Evolutionary conservation across 495 filamentous ascomycete genomes (phyloP).

Genomic region (Mycothermus thermophilus): DNA sequence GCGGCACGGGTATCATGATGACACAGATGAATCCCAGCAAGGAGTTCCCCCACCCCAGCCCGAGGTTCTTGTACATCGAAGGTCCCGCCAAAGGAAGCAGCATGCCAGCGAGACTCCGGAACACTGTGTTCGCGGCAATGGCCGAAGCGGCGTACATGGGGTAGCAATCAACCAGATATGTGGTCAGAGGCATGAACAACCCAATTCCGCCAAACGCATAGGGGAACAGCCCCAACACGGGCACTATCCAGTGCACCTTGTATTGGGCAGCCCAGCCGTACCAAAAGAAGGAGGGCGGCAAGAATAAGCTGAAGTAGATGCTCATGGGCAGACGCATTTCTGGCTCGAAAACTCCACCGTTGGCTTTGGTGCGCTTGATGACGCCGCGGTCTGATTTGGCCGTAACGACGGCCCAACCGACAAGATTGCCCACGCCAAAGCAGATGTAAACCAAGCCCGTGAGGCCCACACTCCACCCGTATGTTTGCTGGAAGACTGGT

Average conservation of each 20-base stretch:
- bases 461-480: slow-evolving; percentile 26
- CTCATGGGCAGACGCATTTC: slow-evolving; percentile 38
- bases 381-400: slow-evolving; percentile 28
- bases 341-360: slow-evolving; percentile 42
- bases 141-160: slow-evolving; percentile 45
- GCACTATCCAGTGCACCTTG: slow-evolving; percentile 31
- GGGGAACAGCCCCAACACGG: slow-evolving; percentile 37
- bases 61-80: slow-evolving; percentile 39
- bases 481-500: slow-evolving; percentile 41
- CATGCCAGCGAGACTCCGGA: slow-evolving; percentile 41
- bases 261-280: slow-evolving; percentile 31
- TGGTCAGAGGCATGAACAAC: slow-evolving; percentile 38
- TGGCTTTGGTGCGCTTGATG: slow-evolving; percentile 27
- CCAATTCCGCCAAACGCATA: slow-evolving; percentile 40
- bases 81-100: slow-evolving; percentile 41
- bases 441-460: slow-evolving; percentile 34
- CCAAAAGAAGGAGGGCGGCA: slow-evolving; percentile 34
- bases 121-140: slow-evolving; percentile 41
- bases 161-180: slow-evolving; percentile 47
- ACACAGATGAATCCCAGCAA: slow-evolving; percentile 46
- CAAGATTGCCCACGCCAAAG: slow-evolving; percentile 31
- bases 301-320: slow-evolving; percentile 22
- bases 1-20: slow-evolving; percentile 58
- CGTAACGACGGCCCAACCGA: slow-evolving; percentile 21
- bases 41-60: slow-evolving; percentile 47